Evolutionary conservation across 306 rosid species (phyloP), one percentile per base, ranked within the genome.

Genomic region (Dalbergia cochinchinensis): DNA sequence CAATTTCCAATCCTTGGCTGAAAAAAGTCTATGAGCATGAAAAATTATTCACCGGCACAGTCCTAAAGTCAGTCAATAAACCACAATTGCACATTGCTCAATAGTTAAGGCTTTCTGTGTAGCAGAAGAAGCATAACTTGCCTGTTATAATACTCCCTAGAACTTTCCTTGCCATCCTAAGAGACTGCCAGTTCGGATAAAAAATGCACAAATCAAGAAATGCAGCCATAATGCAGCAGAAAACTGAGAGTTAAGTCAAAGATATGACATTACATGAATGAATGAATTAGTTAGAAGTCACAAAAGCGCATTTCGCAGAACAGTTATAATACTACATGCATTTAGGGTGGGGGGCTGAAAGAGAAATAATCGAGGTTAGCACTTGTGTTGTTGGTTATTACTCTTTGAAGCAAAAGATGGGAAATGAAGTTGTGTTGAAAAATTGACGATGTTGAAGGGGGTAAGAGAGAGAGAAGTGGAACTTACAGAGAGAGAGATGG

Each of bases 101-200:
- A 71, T 13, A 16, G 11, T 44, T 39, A 47, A 58, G 19, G 39
- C 31, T 26, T 60, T 6, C 8, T 15, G 77, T 44, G 14, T 18
- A 11, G 18, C 4, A 51, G 39, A 58, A 64, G 51, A 76, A 71
- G 34, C 45, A 31, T 59, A 20, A 80, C 88, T 84, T 85, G 85
- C 97, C 97, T 90, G 87, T 83, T 83, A 88, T 37, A 63, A 88
- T 8, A 54, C 59, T 61, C 72, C 85, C 85, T 22, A 78, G 34
- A 54, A 86, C n/a, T 39, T 83, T 74, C 79, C 84, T 80, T 13
- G 87, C 71, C 47, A 76, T 80, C 69, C 83, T 73, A 68, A 71
- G 69, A 34, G 85, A 66, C 97, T 92, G 86, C 85, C 75, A 11
- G 74, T 58, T 70, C 19, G 77, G 63, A 70, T 37, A 4, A 65